Base-by-base conservation (phyloP, 108 stramenopile genomes). In the Fragilaria radians region DNA sequence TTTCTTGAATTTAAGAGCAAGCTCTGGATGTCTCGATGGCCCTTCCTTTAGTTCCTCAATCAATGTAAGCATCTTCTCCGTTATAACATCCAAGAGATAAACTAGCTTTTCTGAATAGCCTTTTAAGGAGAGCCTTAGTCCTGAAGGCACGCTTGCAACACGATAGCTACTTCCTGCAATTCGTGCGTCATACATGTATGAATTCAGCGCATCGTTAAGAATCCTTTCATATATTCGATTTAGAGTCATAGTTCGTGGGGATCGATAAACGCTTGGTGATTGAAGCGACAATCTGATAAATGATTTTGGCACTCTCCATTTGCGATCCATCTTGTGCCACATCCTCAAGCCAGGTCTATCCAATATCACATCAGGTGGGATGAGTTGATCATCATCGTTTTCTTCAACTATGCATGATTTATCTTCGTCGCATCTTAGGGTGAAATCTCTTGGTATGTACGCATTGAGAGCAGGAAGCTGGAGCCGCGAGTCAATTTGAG, bases 71-170 rank as follows among this genome's bases (percentile, higher is more conserved):
- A 93, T 93, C 11, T 88, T 72, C 5, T 49, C 65, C 28, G 83
- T 89, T 0, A 93, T 68, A 0, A 79, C 82, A 46, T 90, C 86
- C 26, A 93, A 58, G n/a, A 93, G 70, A 52, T 78, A 68, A 11
- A 80, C 82, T 17, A 93, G 52, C 68, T 93, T 93, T 52, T 93
- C 88, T 0, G 86, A 88, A 58, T 84, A 93, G 1, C 92, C 92
- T 59, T 68, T 69, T 2, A 90, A 86, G 11, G 82, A 77, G 51
- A 93, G 51, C 4, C 73, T 66, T 48, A 74, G 85, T n/a, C 84
- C 85, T 34, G 71, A 67, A 7, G 88, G 89, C 24, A 70, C 53
- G 51, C 81, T 77, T 11, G 57, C 59, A 1, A 94, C 77, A 1
- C 83, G 63, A 60, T 89, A 89, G 61, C 70, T 85, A 62, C 86